A percentile compares a stretch with the other conserved stretches of the same genome.
Evolutionary conservation across 2,329 filamentous ascomycete genomes (phyloP).

Genomic region (Rugonectria rugulosa): DNA sequence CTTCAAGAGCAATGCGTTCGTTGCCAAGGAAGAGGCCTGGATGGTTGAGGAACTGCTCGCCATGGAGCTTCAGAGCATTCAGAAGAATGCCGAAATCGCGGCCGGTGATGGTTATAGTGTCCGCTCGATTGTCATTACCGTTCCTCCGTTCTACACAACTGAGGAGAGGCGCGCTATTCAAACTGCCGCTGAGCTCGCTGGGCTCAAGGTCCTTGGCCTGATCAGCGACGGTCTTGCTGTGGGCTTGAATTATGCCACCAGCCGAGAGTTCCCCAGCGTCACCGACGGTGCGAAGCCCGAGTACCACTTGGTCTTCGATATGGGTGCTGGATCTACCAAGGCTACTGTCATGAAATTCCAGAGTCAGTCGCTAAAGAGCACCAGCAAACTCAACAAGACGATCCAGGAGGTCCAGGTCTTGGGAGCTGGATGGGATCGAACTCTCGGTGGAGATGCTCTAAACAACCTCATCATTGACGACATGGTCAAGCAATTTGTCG

Average conservation of each 20-base stretch:
- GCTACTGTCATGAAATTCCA: conserved; percentile 92
- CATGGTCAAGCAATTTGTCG: conserved; percentile 82
- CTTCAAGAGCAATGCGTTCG: conserved; percentile 79
- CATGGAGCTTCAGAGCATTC: conserved; percentile 94
- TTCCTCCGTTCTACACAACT: conserved; percentile 87
- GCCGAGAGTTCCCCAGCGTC: conserved; percentile 84
- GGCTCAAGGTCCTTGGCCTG: conserved; percentile 83
- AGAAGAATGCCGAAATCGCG: conserved; percentile 83
- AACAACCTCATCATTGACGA: conserved; percentile 90
- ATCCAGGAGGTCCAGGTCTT: conserved; percentile 93
- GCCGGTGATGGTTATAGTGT: conserved; percentile 79
- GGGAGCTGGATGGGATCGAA: conserved; percentile 87
- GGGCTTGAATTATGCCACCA: conserved; percentile 93
- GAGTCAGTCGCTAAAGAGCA: conserved; percentile 85
- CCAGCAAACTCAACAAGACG: conserved; percentile 95
- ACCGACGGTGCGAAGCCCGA: conserved; percentile 87
- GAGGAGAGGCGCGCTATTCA: conserved; percentile 90
- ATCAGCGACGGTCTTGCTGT: conserved; percentile 92
- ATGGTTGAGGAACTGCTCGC: conserved; percentile 92
- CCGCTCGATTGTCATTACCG: conserved; percentile 84
- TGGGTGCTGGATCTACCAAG: conserved; percentile 95
- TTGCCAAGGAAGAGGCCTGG: conserved; percentile 69
- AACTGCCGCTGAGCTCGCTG: conserved; percentile 85
- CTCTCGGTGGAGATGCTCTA: conserved; percentile 87
- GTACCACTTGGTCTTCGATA: conserved; percentile 93